Conservation (phyloP, 2,329 filamentous ascomycete species). For the Huntiella savannae region DNA sequence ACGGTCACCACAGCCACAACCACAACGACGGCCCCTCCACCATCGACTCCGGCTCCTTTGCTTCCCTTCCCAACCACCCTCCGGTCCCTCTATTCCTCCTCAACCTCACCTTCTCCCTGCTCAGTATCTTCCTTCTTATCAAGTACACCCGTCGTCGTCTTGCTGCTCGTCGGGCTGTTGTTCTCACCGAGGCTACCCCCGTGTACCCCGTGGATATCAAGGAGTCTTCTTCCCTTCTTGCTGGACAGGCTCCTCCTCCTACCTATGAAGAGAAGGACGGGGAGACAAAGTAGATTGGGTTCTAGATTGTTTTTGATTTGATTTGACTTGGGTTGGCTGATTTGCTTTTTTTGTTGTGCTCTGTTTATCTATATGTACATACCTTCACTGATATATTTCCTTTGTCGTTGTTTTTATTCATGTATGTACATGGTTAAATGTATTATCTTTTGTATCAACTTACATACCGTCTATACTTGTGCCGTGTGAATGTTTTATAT, state of each 20-base stretch:
- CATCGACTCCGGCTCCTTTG: slow-evolving; percentile 1
- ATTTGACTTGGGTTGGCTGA: background rate
- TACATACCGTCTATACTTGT: background rate
- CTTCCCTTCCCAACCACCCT: background rate
- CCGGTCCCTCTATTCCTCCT: slow-evolving; percentile 1
- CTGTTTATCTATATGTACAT: background rate
- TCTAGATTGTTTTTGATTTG: background rate
- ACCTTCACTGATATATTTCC: background rate
- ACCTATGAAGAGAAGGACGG: slow-evolving; percentile 2
- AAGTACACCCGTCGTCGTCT: background rate
- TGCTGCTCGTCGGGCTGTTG: background rate
- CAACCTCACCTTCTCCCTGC: slow-evolving; percentile 5
- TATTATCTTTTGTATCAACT: background rate
- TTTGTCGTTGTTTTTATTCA: background rate
- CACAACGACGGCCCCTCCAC: background rate
- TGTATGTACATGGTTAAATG: background rate
- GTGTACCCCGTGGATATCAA: background rate
- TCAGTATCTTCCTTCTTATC: slow-evolving; percentile 4
- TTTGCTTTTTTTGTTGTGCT: background rate
- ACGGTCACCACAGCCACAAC: background rate
- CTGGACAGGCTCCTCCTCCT: slow-evolving; percentile 3
- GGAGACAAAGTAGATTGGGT: background rate
- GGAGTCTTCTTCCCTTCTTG: slow-evolving; percentile 4
- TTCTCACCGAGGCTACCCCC: background rate
- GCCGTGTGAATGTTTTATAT: background rate